Evolutionary conservation across 1,284 basidiomycete species (phyloP).

Genomic region (Sporisorium graminicola): DNA sequence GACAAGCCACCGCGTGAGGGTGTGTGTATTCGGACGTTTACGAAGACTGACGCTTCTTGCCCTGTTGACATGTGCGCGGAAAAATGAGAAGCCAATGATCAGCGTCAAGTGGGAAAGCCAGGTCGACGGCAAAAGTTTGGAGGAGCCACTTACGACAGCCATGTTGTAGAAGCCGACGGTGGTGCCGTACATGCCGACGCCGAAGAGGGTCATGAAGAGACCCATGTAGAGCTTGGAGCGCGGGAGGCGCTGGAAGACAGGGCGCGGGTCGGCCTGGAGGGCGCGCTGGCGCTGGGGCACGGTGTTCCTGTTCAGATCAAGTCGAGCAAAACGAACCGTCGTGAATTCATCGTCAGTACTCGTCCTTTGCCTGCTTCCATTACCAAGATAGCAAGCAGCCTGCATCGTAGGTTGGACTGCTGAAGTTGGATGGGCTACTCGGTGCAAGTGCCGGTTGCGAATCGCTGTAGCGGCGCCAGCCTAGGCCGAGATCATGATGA

Average conservation of each 20-base stretch:
- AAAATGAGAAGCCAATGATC: not conserved
- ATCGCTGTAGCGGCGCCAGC: too few relatives aligned
- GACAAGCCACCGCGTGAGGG: not conserved
- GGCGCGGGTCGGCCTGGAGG: conserved; percentile 62
- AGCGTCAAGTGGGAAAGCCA: not conserved
- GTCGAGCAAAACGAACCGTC: too few relatives aligned
- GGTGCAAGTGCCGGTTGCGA: not conserved
- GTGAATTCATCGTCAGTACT: conserved; percentile 8
- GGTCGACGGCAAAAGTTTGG: not conserved
- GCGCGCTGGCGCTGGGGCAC: conserved; percentile 62
- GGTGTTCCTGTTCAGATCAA: conserved; percentile 51
- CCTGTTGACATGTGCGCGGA: conserved; percentile 29
- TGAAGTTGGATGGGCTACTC: not conserved
- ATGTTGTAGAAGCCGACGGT: conserved; percentile 63
- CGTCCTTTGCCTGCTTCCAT: not conserved
- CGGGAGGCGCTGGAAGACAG: conserved; percentile 64
- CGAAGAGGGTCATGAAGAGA: conserved; percentile 64
- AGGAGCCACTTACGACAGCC: conserved; percentile 49
- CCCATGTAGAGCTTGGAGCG: conserved; percentile 64
- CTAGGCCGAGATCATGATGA: not conserved
- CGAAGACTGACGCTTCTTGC: conserved; percentile 46
- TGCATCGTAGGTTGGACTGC: not conserved
- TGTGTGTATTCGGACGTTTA: not conserved
- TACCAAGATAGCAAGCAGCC: not conserved
- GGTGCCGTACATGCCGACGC: conserved; percentile 63